These are phyloP conservation scores for Dothideomycetes sp. DNA, from an alignment of 2,329 filamentous ascomycete genomes.

Conservation along the genomic window DNA sequence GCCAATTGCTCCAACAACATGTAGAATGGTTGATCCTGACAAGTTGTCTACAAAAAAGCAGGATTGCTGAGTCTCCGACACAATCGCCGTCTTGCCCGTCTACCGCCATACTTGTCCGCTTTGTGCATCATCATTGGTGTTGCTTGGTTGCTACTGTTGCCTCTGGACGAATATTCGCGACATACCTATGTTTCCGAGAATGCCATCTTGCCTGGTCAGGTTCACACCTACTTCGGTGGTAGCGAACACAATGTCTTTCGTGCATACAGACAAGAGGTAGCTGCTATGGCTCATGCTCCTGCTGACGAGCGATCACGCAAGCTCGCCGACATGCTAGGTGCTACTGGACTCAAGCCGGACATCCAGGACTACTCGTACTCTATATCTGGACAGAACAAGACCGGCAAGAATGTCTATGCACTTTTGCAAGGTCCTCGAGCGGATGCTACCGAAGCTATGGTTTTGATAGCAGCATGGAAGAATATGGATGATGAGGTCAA, in stretches of 20 bases:
- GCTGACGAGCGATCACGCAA: conserved; percentile 49
- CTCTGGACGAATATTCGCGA: conserved; percentile 82
- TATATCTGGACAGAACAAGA: conserved; percentile 62
- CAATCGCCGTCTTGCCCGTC: conserved; percentile 70
- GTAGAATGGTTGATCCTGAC: conserved; percentile 5
- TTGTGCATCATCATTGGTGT: conserved; percentile 78
- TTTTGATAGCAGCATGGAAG: conserved; percentile 80
- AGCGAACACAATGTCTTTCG: conserved; percentile 93
- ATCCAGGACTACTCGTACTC: conserved; percentile 81
- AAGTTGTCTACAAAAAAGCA: conserved; percentile 26
- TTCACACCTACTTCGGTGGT: conserved; percentile 94
- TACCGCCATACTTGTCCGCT: conserved; percentile 80
- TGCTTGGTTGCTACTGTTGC: conserved; percentile 81
- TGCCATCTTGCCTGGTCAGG: conserved; percentile 86
- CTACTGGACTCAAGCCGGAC: conserved; percentile 76
- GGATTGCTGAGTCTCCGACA: conserved; percentile 62
- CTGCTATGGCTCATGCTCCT: conserved; percentile 44
- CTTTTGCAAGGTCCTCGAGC: conserved; percentile 88
- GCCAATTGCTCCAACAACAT: neutral
- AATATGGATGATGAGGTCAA: conserved; percentile 74
- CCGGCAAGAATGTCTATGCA: conserved; percentile 86
- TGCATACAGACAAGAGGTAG: conserved; percentile 78
- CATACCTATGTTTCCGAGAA: conserved; percentile 97
- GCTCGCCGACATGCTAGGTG: conserved; percentile 65
- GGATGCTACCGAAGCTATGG: conserved; percentile 94